Conservation (phyloP, 2,329 filamentous ascomycete species). For the Pseudocercospora crystallina region DNA sequence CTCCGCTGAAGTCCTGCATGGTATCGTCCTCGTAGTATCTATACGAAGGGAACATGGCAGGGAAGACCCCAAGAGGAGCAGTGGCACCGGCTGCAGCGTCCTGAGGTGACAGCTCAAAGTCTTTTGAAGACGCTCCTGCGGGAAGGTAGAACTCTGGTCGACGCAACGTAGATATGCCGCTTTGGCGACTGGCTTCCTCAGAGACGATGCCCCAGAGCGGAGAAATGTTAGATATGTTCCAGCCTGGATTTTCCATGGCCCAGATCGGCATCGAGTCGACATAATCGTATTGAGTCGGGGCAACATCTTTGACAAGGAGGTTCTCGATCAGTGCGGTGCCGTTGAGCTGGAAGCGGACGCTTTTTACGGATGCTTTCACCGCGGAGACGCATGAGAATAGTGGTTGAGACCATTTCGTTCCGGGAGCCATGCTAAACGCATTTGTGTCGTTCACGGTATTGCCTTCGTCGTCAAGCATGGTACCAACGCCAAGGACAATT, state of each 20-base stretch:
- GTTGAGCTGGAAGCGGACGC: conserved; percentile 15
- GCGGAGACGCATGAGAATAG: conserved; percentile 8
- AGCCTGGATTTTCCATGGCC: conserved; percentile 6
- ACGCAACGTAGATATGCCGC: not conserved
- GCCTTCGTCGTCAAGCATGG: not conserved
- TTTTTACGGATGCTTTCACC: conserved; percentile 9
- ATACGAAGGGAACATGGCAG: not conserved
- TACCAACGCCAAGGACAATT: conserved; percentile 6
- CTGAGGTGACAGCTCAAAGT: not conserved
- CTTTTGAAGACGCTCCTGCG: not conserved
- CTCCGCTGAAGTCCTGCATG: conserved; percentile 6
- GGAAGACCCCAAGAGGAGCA: conserved; percentile 5
- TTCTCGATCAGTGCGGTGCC: conserved; percentile 14
- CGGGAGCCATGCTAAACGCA: not conserved
- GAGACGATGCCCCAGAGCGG: conserved; percentile 12
- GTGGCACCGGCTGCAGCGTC: conserved; percentile 7
- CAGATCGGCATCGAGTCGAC: conserved; percentile 4
- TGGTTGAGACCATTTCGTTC: conserved; percentile 8
- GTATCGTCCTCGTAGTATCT: not conserved
- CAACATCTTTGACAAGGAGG: conserved; percentile 10
- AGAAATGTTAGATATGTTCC: not conserved
- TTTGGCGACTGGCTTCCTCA: not conserved
- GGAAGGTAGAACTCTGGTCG: conserved; percentile 6
- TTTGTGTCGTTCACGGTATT: not conserved
- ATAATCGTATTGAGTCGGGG: not conserved